Conservation (phyloP, 2,329 filamentous ascomycete genomes). For the Thelonectria discophora region DNA sequence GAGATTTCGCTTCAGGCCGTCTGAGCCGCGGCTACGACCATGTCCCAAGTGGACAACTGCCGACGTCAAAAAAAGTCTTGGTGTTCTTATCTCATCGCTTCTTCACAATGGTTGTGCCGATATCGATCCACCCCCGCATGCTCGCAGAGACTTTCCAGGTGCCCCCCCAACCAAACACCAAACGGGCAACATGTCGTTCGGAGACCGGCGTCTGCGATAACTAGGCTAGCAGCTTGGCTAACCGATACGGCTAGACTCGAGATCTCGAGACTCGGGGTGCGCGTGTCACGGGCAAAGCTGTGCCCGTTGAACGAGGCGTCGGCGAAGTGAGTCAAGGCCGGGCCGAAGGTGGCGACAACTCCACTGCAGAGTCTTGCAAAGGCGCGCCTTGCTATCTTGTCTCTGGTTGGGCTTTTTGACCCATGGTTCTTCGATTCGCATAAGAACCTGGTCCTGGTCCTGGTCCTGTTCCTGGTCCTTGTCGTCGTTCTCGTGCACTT, state of each 20-base stretch:
- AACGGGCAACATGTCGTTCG: conserved; percentile 2
- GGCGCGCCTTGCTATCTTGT: conserved; percentile 10
- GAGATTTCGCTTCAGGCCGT: background rate
- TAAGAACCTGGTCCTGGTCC: conserved; percentile 26
- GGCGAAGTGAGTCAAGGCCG: conserved; percentile 24
- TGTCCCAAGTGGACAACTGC: conserved; percentile 1
- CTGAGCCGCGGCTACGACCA: conserved; percentile 6
- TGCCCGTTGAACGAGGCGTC: conserved; percentile 14
- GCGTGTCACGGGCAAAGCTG: background rate
- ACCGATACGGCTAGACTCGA: conserved; percentile 20
- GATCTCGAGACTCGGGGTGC: background rate
- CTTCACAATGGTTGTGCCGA: background rate
- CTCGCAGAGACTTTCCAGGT: background rate
- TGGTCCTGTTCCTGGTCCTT: no score
- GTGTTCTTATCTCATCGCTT: background rate
- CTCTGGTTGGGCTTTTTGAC: conserved; percentile 26
- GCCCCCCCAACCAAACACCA: no score
- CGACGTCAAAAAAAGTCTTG: conserved; percentile 9
- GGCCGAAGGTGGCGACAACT: conserved; percentile 30
- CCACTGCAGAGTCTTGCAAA: conserved; percentile 30
- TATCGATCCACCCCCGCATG: conserved; percentile 39
- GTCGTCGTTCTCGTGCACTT: conserved; percentile 14
- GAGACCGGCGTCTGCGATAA: conserved; percentile 15
- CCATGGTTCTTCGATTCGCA: conserved; percentile 16
- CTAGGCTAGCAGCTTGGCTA: conserved; percentile 23